Conservation (phyloP, 306 rosid species). For the Hippophae gyantsensis region DNA sequence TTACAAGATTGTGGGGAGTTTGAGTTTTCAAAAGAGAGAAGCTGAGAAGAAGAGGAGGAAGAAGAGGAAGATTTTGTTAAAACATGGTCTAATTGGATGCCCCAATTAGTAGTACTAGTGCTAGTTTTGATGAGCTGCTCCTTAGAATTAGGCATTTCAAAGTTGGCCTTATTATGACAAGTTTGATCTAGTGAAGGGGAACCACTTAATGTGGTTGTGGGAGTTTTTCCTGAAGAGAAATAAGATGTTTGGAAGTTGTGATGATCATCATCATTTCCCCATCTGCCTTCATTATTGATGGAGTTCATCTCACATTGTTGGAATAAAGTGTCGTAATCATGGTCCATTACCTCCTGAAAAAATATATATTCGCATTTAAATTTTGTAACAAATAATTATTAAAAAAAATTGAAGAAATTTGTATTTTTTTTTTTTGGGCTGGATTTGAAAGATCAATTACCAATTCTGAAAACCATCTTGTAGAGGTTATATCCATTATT, state of each 20-base stretch:
- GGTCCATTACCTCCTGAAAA: conserved; percentile 31
- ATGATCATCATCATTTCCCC: conserved; percentile 28
- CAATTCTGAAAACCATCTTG: conserved; percentile 47
- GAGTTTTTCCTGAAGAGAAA: conserved; percentile 31
- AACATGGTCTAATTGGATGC: conserved; percentile 6
- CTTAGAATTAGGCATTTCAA: conserved; percentile 28
- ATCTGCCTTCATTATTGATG: conserved; percentile 28
- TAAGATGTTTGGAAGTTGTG: conserved; percentile 18
- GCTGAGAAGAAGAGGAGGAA: conserved; percentile 37
- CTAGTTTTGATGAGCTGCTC: conserved; percentile 11
- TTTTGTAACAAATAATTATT: neutral
- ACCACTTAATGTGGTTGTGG: conserved; percentile 25
- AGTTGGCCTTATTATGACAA: conserved; percentile 4
- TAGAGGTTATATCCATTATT: conserved; percentile 29
- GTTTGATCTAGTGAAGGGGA: conserved; percentile 24
- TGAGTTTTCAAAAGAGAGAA: conserved; percentile 48
- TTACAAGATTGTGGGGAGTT: conserved; percentile 10
- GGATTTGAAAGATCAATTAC: conserved; percentile 21
- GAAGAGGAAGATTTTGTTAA: conserved; percentile 17
- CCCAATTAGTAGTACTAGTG: conserved; percentile 15
- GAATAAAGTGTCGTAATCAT: conserved; percentile 28
- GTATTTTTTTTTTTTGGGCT: neutral
- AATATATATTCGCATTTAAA: neutral
- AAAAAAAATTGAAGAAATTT: neutral
- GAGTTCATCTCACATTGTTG: conserved; percentile 19